A percentile compares a stretch with the other conserved stretches of the same genome.
Evolutionary conservation across 2,329 filamentous ascomycete genomes (phyloP).

Genomic region (Alternaria sp.): DNA sequence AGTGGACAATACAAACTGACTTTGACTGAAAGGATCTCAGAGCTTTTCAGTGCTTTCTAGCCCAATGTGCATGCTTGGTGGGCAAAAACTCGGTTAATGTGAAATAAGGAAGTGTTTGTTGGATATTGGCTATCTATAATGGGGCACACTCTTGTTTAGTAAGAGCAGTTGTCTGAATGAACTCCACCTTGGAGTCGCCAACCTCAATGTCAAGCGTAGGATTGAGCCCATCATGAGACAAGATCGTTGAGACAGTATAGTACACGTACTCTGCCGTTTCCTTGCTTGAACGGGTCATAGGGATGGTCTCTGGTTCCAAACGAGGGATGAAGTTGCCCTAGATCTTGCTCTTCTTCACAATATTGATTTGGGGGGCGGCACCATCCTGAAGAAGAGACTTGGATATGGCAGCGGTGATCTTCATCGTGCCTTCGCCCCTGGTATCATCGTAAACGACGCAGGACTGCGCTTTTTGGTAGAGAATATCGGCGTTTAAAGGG

Average conservation of each 20-base stretch:
- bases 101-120: no score
- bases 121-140: not conserved
- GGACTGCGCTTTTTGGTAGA: slow-evolving; percentile 14
- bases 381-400: slow-evolving; percentile 4
- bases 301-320: slow-evolving; percentile 1
- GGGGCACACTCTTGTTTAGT: not conserved
- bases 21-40: not conserved
- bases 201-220: slow-evolving; percentile 14
- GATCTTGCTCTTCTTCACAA: slow-evolving; percentile 6
- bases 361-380: slow-evolving; percentile 3
- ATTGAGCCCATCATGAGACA: not conserved
- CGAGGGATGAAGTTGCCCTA: slow-evolving; percentile 10
- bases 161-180: slow-evolving; percentile 2
- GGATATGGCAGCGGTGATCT: slow-evolving; percentile 10
- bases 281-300: not conserved
- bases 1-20: not conserved
- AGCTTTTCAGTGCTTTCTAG: not conserved
- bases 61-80: not conserved
- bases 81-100: no score
- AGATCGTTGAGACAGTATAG: not conserved
- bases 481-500: slow-evolving; percentile 14
- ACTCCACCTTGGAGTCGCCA: slow-evolving; percentile 10
- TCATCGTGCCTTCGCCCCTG: slow-evolving; percentile 6
- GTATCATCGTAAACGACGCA: not conserved
- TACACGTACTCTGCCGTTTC: slow-evolving; percentile 18